Conservation (phyloP, 2,329 filamentous ascomycete genomes). For the Dactylonectria estremocensis region DNA sequence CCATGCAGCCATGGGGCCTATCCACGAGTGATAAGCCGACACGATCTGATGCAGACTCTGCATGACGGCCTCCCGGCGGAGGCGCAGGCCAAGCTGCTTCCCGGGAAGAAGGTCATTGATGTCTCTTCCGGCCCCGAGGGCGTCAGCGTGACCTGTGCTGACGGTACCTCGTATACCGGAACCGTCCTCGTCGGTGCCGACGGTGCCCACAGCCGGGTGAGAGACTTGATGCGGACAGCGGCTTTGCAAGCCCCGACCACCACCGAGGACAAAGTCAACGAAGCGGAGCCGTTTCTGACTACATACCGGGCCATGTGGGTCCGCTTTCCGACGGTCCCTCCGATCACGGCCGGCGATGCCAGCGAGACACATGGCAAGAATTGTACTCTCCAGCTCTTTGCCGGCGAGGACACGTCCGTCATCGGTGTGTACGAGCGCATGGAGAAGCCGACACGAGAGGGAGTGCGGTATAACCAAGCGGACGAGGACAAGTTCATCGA, state of each 20-base stretch:
- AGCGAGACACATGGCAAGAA: conserved; percentile 50
- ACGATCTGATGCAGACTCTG: conserved; percentile 21
- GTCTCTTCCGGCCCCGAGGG: conserved; percentile 23
- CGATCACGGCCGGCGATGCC: conserved; percentile 41
- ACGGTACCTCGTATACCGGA: conserved; percentile 37
- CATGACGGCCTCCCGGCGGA: conserved; percentile 19
- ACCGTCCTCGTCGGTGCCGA: conserved; percentile 43
- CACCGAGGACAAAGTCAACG: conserved; percentile 8
- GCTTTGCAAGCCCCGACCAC: conserved; percentile 8
- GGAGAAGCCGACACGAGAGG: conserved; percentile 27
- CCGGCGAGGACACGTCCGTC: conserved; percentile 32
- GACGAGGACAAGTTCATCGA: conserved; percentile 19
- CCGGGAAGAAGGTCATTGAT: conserved; percentile 39
- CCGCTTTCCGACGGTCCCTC: conserved; percentile 43
- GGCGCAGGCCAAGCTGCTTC: conserved; percentile 19
- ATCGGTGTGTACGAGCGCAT: conserved; percentile 40
- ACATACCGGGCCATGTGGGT: conserved; percentile 54
- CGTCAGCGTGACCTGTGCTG: conserved; percentile 35
- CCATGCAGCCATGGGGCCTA: conserved; percentile 44
- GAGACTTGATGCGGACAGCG: conserved; percentile 31
- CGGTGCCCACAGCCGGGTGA: conserved; percentile 37
- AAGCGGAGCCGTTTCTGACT: conserved; percentile 32
- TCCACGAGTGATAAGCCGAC: conserved; percentile 50
- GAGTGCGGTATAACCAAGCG: conserved; percentile 1
- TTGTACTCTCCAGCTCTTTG: conserved; percentile 37